Percentiles rank a stretch among this genome's conserved stretches.
phyloP scores from a whole-genome alignment of 768 basidiomycete species.

The Lentinula detonsa region DNA sequence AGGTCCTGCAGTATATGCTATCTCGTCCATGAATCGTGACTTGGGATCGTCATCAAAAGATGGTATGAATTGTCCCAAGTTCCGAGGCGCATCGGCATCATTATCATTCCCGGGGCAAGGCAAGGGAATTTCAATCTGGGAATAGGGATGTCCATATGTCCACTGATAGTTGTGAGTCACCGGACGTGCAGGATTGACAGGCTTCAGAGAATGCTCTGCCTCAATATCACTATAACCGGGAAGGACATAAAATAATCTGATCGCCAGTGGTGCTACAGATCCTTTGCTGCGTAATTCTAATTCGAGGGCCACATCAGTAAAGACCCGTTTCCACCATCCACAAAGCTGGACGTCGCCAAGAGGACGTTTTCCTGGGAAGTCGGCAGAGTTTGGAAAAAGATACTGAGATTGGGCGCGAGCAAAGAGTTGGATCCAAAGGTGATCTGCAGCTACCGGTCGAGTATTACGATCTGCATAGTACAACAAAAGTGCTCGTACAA shows the following conservation, averaged over 20 bases:
- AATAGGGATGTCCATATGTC: conserved; percentile 80
- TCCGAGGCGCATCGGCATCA: conserved; percentile 22
- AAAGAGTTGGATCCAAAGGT: conserved; percentile 83
- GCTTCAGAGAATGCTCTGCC: conserved; percentile 51
- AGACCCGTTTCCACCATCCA: conserved; percentile 86
- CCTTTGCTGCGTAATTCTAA: conserved; percentile 20
- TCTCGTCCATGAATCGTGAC: conserved; percentile 87
- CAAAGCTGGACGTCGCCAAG: conserved; percentile 77
- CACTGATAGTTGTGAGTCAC: conserved; percentile 29
- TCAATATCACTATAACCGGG: conserved; percentile 68
- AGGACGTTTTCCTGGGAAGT: conserved; percentile 63
- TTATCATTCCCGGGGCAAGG: conserved; percentile 30
- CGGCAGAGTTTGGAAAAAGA: conserved; percentile 84
- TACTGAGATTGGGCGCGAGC: conserved; percentile 90
- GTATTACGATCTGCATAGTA: conserved; percentile 62
- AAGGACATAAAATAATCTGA: conserved; percentile 54
- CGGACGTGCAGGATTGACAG: conserved; percentile 17
- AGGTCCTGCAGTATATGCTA: conserved; percentile 65
- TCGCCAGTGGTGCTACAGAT: conserved; percentile 15
- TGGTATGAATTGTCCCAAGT: conserved; percentile 75
- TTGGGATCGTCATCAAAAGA: conserved; percentile 97
- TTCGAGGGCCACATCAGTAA: conserved; percentile 49
- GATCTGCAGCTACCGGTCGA: conserved; percentile 47
- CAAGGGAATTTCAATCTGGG: conserved; percentile 40
- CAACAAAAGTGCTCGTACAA: conserved; percentile 60